Evolutionary conservation across 2,329 filamentous ascomycete species (phyloP).

Genomic region (Metarhizium anisopliae): DNA sequence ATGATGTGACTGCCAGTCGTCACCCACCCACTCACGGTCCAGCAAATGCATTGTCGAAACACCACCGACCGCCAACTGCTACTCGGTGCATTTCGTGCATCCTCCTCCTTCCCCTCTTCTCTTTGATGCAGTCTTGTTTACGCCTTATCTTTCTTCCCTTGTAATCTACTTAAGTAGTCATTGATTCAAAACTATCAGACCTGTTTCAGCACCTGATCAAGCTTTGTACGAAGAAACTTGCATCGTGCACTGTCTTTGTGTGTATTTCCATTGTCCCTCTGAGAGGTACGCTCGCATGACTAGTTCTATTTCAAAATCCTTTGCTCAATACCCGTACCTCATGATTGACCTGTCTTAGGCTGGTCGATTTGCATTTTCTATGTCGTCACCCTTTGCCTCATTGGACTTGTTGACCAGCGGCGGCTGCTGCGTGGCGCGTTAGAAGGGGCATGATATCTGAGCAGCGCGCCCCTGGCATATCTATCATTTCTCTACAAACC

Average conservation of each 20-base stretch:
- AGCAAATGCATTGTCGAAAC: neutral
- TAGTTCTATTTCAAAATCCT: neutral
- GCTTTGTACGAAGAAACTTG: neutral
- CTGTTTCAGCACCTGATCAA: neutral
- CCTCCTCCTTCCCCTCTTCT: slow-evolving; percentile 7
- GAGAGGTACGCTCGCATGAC: neutral
- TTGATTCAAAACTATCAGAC: neutral
- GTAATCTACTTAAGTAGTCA: neutral
- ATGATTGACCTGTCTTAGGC: neutral
- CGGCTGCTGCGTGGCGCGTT: neutral
- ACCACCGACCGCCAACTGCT: neutral
- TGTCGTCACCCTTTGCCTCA: neutral
- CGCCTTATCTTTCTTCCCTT: slow-evolving; percentile 6
- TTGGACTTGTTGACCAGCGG: neutral
- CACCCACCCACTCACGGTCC: neutral
- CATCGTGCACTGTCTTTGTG: neutral
- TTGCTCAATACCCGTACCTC: neutral
- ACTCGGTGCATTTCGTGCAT: slow-evolving; percentile 6
- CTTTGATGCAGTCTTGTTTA: slow-evolving; percentile 6
- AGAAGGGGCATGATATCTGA: neutral
- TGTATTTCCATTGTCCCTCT: neutral
- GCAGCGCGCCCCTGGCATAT: neutral
- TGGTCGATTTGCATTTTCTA: neutral
- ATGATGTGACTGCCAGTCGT: neutral
- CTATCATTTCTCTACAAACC: neutral